Percentiles rank a stretch among this genome's conserved stretches.
These are phyloP conservation scores for Populus hybrid DNA, from an alignment of 441 rosid species.

Conservation along the genomic window DNA sequence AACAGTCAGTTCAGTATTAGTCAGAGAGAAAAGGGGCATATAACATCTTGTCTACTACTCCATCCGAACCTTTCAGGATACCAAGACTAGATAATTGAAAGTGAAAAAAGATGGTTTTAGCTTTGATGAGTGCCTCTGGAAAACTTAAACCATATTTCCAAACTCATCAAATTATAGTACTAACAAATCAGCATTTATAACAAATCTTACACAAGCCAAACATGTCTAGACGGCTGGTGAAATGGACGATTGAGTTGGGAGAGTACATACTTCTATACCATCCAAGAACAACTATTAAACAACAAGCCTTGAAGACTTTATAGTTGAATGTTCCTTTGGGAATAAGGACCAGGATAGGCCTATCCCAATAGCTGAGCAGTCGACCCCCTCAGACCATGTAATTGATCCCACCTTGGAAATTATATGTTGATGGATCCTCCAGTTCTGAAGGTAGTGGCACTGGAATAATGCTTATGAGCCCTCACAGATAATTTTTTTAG, in stretches of 20 bases:
- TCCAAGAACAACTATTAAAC: neutral
- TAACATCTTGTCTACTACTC: too few relatives aligned
- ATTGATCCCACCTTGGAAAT: neutral
- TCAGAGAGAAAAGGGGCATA: too few relatives aligned
- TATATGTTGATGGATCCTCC: neutral
- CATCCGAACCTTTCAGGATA: neutral
- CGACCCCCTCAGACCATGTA: too few relatives aligned
- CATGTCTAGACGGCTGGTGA: neutral
- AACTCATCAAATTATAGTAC: neutral
- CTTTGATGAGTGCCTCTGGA: neutral
- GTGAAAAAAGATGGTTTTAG: neutral
- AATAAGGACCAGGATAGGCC: too few relatives aligned
- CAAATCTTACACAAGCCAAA: neutral
- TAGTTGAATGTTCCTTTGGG: neutral
- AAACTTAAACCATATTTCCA: neutral
- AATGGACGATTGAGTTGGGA: neutral
- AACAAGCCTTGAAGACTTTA: neutral
- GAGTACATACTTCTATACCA: neutral
- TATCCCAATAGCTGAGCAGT: too few relatives aligned
- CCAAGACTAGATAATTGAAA: neutral
- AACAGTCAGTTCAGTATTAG: too few relatives aligned
- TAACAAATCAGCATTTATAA: neutral
- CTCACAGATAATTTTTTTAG: neutral
- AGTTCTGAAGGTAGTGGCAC: neutral
- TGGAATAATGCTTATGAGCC: neutral